Evolutionary conservation across 2,329 filamentous ascomycete species (phyloP), one percentile per base, ranked within the genome.

Genomic region (Pezicula rhizophila): DNA sequence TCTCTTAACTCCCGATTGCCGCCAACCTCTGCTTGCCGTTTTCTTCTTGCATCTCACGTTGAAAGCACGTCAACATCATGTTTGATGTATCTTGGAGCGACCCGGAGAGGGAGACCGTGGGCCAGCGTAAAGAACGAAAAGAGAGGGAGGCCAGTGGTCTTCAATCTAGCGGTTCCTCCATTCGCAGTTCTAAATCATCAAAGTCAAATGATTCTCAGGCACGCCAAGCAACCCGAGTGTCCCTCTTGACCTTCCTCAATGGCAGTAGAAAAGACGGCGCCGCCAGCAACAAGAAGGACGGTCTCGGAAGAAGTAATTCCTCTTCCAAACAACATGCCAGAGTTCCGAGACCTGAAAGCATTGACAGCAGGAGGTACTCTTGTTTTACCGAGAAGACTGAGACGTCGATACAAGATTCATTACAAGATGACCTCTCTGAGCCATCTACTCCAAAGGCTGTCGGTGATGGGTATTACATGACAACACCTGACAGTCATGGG

Each of bases 51-150:
- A 31, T 42, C 31, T 35, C 31, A 17, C 7, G 5, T 20, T 31
- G 28, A 31, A 31, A 12, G 28, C 28, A 31, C 28, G 28, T 12
- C 28, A 10, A 52, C 47, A 51, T 17, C n/a, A 65, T 65, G 63
- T 65, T 64, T 48, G 62, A 65, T 46, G 58, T 62, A 42, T 57
- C 60, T 37, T 64, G 61, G 60, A 55, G 53, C 7, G 62, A 64
- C 47, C 59, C 61, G 18, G 43, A 50, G 26, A 49, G 58, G 48
- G 62, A 64, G 42, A 65, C 61, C 17, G 57, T 64, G 35, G 61
- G 56, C 11, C 60, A 65, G 47, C 57, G 58, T 6, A 63, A 60
- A 41, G 47, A 20, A 44, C 57, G 62, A 23, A 64, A 63, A 45
- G 57, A 57, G 28, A 52, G 56, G 6, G 31, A 56, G 34, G 43